Evolutionary conservation across 1,139 yeast genomes (phyloP).

Genomic region (Debaryomycetaceae sp.): DNA sequence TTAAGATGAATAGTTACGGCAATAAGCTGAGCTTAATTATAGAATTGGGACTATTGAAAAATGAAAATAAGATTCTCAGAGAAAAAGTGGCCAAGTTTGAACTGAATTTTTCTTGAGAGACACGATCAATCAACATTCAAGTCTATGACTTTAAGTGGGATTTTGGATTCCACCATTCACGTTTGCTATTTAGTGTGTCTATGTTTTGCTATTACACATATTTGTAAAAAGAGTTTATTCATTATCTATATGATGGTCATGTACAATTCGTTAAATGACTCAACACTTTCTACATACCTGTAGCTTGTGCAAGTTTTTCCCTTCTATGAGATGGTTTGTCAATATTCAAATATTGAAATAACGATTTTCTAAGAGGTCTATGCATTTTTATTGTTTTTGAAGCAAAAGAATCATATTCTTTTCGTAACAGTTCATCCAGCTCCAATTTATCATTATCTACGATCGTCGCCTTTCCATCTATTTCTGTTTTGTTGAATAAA

Average conservation of each 20-base stretch:
- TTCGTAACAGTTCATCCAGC: constrained; percentile 7
- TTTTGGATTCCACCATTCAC: too few relatives aligned
- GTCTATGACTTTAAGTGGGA: too few relatives aligned
- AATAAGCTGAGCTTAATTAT: constrained; percentile 67
- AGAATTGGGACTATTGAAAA: constrained; percentile 59
- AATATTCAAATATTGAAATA: constrained; percentile 20
- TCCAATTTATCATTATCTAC: constrained; percentile 15
- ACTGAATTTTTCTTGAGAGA: background rate
- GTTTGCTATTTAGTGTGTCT: too few relatives aligned
- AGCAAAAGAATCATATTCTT: constrained; percentile 16
- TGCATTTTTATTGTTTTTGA: constrained; percentile 15
- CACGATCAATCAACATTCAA: too few relatives aligned
- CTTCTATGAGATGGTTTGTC: constrained; percentile 15
- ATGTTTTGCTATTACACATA: too few relatives aligned
- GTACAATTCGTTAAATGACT: background rate
- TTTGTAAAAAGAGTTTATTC: too few relatives aligned
- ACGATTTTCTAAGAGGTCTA: constrained; percentile 19
- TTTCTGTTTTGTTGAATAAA: constrained; percentile 7
- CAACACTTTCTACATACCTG: background rate
- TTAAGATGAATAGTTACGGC: constrained; percentile 69
- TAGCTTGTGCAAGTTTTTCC: background rate
- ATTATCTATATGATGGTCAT: background rate
- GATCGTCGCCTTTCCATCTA: constrained; percentile 5
- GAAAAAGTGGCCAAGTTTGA: constrained; percentile 8
- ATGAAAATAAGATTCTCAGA: constrained; percentile 22